phyloP scores from a whole-genome alignment of 352 stramenopile genomes.

The Pythium sp. region DNA sequence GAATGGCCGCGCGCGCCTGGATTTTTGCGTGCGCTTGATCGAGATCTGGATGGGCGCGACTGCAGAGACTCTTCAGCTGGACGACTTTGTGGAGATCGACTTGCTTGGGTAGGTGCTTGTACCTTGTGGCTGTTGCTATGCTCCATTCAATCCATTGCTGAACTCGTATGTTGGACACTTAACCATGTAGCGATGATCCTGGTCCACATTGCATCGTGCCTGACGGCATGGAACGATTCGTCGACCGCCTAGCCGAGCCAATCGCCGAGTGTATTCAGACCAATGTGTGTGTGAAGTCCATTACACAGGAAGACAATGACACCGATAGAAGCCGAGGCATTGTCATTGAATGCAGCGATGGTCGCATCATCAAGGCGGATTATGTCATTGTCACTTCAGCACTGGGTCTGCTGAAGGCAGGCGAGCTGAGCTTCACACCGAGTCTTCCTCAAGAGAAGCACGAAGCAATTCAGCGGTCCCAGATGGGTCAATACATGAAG shows the following conservation, averaged over 20 bases:
- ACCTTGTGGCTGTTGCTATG: not conserved
- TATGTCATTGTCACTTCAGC: slow-evolving; percentile 57
- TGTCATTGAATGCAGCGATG: slow-evolving; percentile 29
- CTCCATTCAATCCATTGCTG: not conserved
- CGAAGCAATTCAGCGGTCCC: slow-evolving; percentile 40
- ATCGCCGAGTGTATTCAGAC: slow-evolving; percentile 33
- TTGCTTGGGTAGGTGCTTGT: slow-evolving; percentile 39
- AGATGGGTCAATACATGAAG: slow-evolving; percentile 78
- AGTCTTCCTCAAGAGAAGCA: slow-evolving; percentile 39
- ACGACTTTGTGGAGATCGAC: slow-evolving; percentile 52
- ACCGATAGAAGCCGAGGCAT: slow-evolving; percentile 21
- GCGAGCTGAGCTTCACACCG: slow-evolving; percentile 46
- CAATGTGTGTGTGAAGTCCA: slow-evolving; percentile 23
- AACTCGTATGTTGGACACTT: not conserved
- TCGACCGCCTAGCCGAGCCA: slow-evolving; percentile 31
- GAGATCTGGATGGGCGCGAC: slow-evolving; percentile 61
- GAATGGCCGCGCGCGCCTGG: slow-evolving; percentile 28
- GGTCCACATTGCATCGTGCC: slow-evolving; percentile 52
- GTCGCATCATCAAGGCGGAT: slow-evolving; percentile 29
- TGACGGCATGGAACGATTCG: slow-evolving; percentile 47
- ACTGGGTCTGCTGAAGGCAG: slow-evolving; percentile 46
- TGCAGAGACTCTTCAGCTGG: slow-evolving; percentile 47
- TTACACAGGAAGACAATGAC: slow-evolving; percentile 23
- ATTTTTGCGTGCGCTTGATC: slow-evolving; percentile 45
- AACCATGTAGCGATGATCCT: slow-evolving; percentile 35